Base-by-base conservation (phyloP, 768 basidiomycete genomes). In the Boletus subparvulus region DNA sequence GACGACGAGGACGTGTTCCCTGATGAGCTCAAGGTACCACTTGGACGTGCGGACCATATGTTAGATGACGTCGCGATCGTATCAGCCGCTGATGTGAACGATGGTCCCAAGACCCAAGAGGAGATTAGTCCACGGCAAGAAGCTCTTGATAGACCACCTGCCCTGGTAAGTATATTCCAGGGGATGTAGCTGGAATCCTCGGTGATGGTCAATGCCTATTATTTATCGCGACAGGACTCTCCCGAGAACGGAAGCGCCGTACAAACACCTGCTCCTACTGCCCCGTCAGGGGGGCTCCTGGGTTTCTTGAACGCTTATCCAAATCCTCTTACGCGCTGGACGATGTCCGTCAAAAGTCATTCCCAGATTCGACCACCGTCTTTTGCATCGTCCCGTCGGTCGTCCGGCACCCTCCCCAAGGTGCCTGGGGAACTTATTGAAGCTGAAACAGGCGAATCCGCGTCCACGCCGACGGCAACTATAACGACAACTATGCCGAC, bases 231-330 rank as follows among this genome's bases (percentile, higher is more conserved):
- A 33, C 51, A 75, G 69, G 67, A 69, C 26, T 50, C 62, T 30
- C 32, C 52, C n/a, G 72, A 69, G 47, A 70, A 70, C 43, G 61
- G 65, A 45, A 59, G 61, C 49, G 54, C 55, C 12, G 37, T 51
- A 21, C 64, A 64, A 50, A 55, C 63, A n/a, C 59, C 60, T 4
- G 47, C 61, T 35, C 56, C 67, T 47, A 56, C 66, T 41, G 48
- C 65, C 47, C 60, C 65, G n/a, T 57, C 71, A 16, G 66, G 71
- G 37, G 80, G 85, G 4, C 70, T 89, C 42, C 72, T 87, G 28
- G 77, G 82, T 35, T 88, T 89, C 72, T 67, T 86, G 58, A 81
- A 83, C 46, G 73, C 77, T 40, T 87, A 86, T 68, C 81, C 79
- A 17, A 85, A 80, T 65, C 78, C 82, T 43, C 75, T 86, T 61